These are phyloP conservation scores for Cladophialophora yegresii DNA, from an alignment of 2,329 filamentous ascomycete species.

Conservation along the genomic window DNA sequence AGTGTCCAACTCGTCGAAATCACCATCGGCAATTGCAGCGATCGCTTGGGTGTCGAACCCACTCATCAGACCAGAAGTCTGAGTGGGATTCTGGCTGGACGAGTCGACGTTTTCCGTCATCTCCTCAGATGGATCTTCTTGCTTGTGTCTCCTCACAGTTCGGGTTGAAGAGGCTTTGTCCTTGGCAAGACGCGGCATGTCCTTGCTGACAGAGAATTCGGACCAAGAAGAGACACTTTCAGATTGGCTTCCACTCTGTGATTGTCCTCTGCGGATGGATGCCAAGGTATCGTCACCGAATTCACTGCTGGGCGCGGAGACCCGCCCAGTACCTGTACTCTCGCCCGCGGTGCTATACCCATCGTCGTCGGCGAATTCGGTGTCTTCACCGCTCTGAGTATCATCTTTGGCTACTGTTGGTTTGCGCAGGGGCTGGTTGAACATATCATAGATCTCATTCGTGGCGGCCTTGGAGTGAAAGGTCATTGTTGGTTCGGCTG, in stretches of 20 bases:
- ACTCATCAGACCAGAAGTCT: constrained; percentile 27
- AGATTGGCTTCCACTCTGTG: constrained; percentile 40
- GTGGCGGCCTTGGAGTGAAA: constrained; percentile 93
- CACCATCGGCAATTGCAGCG: constrained; percentile 34
- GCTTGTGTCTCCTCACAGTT: constrained; percentile 35
- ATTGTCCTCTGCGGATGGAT: constrained; percentile 33
- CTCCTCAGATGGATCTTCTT: constrained; percentile 29
- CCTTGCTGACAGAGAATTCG: constrained; percentile 75
- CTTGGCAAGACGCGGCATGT: constrained; percentile 56
- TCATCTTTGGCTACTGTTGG: constrained; percentile 46
- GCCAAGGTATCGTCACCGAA: constrained; percentile 58
- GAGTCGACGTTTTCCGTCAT: constrained; percentile 28
- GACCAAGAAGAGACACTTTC: constrained; percentile 69
- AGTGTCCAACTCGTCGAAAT: constrained; percentile 37
- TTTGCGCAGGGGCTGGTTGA: constrained; percentile 76
- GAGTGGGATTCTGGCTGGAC: constrained; percentile 40
- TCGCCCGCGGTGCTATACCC: constrained; percentile 85
- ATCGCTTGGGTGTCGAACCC: constrained; percentile 36
- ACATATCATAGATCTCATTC: constrained; percentile 96
- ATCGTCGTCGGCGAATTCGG: constrained; percentile 62
- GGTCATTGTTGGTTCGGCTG: constrained; percentile 88
- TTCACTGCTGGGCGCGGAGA: constrained; percentile 65
- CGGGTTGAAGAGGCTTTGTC: constrained; percentile 39
- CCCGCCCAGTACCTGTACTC: constrained; percentile 75
- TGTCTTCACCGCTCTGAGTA: constrained; percentile 65